Conservation (phyloP, 1,284 basidiomycete species). For the Xanthoconium separans region DNA sequence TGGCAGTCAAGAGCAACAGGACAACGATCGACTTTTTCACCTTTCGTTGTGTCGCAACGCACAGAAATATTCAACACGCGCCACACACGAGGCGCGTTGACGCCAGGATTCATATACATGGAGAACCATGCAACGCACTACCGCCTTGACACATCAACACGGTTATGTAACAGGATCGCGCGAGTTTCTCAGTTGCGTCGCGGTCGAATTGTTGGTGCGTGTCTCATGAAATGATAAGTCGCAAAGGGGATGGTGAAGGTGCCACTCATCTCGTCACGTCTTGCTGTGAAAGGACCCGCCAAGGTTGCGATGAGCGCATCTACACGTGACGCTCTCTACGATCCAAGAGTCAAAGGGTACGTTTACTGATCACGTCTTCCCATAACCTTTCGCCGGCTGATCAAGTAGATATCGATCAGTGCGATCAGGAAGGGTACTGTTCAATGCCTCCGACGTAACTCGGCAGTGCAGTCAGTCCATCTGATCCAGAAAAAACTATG, state of each 20-base stretch:
- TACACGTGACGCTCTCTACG: constrained; percentile 7
- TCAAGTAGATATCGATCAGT: not conserved
- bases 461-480: constrained; percentile 1
- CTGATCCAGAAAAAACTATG: not conserved
- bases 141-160: constrained; percentile 30
- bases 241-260: too few relatives aligned
- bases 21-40: too few relatives aligned
- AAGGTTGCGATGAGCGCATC: constrained; percentile 1
- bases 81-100: too few relatives aligned
- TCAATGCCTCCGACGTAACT: constrained; percentile 4
- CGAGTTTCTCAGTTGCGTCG: not conserved
- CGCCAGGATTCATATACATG: not conserved
- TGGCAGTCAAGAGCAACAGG: too few relatives aligned
- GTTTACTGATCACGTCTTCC: constrained; percentile 3
- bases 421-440: constrained; percentile 1
- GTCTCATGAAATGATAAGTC: constrained; percentile 13
- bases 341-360: constrained; percentile 8
- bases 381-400: not conserved
- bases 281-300: constrained; percentile 4
- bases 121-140: not conserved
- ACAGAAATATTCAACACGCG: too few relatives aligned
- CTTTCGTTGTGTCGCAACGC: too few relatives aligned
- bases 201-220: constrained; percentile 9
- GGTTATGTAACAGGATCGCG: constrained; percentile 16
- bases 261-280: not conserved